Conservation (phyloP, 352 stramenopile species). For the Phytopythium aichiense region DNA sequence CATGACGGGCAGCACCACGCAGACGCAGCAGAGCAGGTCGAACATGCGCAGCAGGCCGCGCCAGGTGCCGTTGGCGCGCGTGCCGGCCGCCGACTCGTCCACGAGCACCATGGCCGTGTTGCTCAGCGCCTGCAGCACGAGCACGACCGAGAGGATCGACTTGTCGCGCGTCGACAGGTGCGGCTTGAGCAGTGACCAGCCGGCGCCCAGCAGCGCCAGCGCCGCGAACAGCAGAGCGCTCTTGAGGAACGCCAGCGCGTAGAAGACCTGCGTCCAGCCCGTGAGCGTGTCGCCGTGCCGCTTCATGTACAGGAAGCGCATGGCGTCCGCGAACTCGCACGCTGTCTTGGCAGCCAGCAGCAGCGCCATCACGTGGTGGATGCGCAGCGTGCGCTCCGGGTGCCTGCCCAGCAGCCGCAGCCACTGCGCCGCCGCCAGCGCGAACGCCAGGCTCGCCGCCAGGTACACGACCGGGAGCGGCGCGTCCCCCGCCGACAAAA, state of each 20-base stretch:
- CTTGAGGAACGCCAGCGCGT: conserved; percentile 95
- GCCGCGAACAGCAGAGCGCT: conserved; percentile 96
- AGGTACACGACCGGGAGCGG: conserved; percentile 86
- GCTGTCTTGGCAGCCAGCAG: conserved; percentile 92
- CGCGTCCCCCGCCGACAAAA: conserved; percentile 80
- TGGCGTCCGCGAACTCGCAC: conserved; percentile 92
- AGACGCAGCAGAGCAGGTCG: conserved; percentile 96
- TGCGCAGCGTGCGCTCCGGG: conserved; percentile 57
- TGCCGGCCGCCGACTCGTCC: conserved; percentile 79
- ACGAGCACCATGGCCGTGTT: conserved; percentile 93
- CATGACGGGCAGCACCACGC: conserved; percentile 96
- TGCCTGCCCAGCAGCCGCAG: conserved; percentile 49
- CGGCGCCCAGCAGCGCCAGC: conserved; percentile 96
- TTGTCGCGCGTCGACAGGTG: conserved; percentile 94
- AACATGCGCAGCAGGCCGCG: conserved; percentile 93
- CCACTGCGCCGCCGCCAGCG: conserved; percentile 56
- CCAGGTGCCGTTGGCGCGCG: conserved; percentile 59
- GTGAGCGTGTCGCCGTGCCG: conserved; percentile 90
- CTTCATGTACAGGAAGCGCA: conserved; percentile 96
- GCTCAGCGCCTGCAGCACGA: conserved; percentile 91
- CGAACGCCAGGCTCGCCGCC: conserved; percentile 69
- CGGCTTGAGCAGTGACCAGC: conserved; percentile 96
- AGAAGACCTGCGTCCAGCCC: conserved; percentile 92
- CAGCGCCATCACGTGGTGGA: conserved; percentile 96
- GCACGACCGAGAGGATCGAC: conserved; percentile 91